Evolutionary conservation across 148 eudicot genomes (phyloP).

Genomic region (Vaccinium macrocarpon): DNA sequence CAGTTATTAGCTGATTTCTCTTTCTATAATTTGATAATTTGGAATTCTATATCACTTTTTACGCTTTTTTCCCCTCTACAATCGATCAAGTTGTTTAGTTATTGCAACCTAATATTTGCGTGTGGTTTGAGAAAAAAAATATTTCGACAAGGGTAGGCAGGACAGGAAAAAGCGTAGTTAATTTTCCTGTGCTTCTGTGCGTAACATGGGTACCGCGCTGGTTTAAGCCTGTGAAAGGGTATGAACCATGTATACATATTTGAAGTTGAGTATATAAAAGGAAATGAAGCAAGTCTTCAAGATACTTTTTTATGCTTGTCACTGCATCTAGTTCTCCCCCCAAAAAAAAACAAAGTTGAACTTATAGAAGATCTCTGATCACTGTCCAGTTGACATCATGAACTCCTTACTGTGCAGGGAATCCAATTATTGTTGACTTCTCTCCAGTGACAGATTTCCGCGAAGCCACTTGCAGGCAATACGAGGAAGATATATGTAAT

Average conservation of each 20-base stretch:
- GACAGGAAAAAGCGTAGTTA: no score
- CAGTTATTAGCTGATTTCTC: no score
- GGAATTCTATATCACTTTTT: no score
- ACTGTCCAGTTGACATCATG: not conserved
- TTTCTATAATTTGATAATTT: no score
- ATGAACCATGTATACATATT: not conserved
- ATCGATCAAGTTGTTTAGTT: no score
- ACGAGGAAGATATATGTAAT: conserved; percentile 86
- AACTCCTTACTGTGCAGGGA: conserved; percentile 36
- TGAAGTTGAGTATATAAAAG: not conserved
- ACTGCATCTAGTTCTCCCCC: not conserved
- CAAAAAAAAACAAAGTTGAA: not conserved
- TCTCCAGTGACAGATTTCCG: conserved; percentile 97
- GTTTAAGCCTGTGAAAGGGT: not conserved
- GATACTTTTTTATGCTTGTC: not conserved
- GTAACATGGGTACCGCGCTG: no score
- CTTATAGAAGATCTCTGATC: not conserved
- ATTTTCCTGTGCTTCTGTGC: no score
- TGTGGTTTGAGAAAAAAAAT: no score
- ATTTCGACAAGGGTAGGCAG: no score
- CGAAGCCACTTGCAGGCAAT: conserved; percentile 94
- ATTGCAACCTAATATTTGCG: no score
- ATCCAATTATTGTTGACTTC: conserved; percentile 91
- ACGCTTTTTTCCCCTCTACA: no score
- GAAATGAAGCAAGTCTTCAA: not conserved